phyloP scores from a whole-genome alignment of 1,139 yeast species.

The Nakaseomyces glabratus region DNA sequence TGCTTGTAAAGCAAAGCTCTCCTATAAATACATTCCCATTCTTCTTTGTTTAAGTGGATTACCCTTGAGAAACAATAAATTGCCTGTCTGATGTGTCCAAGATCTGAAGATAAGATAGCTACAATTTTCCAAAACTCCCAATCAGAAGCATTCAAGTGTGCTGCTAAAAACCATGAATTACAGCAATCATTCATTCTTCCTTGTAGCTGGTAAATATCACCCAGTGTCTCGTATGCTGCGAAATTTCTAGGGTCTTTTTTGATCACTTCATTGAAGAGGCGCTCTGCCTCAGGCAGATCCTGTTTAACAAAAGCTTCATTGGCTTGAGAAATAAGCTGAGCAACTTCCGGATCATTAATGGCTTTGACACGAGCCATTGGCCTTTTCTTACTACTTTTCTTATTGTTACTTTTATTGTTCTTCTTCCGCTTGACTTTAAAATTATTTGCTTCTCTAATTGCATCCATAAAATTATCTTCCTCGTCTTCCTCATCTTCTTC shows the following conservation, averaged over 20 bases:
- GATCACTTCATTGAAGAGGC: slow-evolving; percentile 63
- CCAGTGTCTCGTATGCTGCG: slow-evolving; percentile 77
- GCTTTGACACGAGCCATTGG: slow-evolving; percentile 34
- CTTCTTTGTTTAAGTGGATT: slow-evolving; percentile 47
- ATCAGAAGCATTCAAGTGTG: slow-evolving; percentile 70
- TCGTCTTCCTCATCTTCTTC: slow-evolving; percentile 36
- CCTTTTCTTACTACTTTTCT: slow-evolving; percentile 17
- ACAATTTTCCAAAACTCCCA: slow-evolving; percentile 76
- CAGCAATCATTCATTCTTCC: slow-evolving; percentile 67
- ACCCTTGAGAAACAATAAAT: slow-evolving; percentile 74
- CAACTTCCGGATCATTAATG: slow-evolving; percentile 65
- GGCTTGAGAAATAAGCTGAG: slow-evolving; percentile 56
- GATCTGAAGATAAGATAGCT: slow-evolving; percentile 63
- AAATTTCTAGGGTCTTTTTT: slow-evolving; percentile 67
- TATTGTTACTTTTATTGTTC: slow-evolving; percentile 32
- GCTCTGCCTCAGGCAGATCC: slow-evolving; percentile 58
- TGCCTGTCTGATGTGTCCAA: slow-evolving; percentile 74
- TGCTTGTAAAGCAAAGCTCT: slow-evolving; percentile 62
- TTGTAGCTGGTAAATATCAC: slow-evolving; percentile 67
- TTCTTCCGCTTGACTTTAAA: slow-evolving; percentile 43
- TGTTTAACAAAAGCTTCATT: slow-evolving; percentile 68
- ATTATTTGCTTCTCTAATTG: slow-evolving; percentile 53
- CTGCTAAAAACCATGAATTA: slow-evolving; percentile 75
- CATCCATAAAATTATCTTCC: slow-evolving; percentile 46
- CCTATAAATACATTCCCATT: slow-evolving; percentile 46